Conservation (phyloP, 1,284 basidiomycete genomes). For the Microbotryum lychnidis-dioicae region DNA sequence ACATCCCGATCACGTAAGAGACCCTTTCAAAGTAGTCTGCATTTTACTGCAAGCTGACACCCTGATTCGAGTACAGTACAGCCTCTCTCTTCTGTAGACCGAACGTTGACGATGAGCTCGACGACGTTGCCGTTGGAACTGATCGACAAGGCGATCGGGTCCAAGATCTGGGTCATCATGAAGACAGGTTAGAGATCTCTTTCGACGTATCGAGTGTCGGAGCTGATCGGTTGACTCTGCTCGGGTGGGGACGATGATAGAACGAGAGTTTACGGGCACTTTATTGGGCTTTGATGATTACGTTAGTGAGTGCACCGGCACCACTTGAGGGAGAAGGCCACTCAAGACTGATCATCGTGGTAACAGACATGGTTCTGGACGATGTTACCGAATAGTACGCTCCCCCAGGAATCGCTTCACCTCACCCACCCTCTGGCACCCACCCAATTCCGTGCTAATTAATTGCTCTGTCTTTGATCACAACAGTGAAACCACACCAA, state of each 20-base stretch:
- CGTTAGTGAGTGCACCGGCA: slow-evolving; percentile 70
- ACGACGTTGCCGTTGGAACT: slow-evolving; percentile 64
- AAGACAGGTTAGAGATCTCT: slow-evolving; percentile 49
- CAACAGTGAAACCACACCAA: slow-evolving; percentile 68
- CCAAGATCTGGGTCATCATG: slow-evolving; percentile 90
- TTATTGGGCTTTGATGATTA: slow-evolving; percentile 97
- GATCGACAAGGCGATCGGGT: slow-evolving; percentile 90
- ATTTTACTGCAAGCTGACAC: too few species aligned
- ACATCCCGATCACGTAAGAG: too few species aligned
- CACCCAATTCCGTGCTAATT: too few species aligned
- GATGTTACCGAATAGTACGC: slow-evolving; percentile 90
- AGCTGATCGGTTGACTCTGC: neutral
- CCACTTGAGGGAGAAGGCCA: too few species aligned
- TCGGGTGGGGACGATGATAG: slow-evolving; percentile 36
- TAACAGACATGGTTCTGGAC: slow-evolving; percentile 92
- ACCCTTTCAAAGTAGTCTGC: too few species aligned
- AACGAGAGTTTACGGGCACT: slow-evolving; percentile 92
- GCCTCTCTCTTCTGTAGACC: neutral
- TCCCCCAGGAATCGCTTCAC: too few species aligned
- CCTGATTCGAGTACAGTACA: too few species aligned
- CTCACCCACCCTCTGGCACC: too few species aligned
- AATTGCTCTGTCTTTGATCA: slow-evolving; percentile 38
- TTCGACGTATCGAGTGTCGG: neutral
- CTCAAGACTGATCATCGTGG: neutral
- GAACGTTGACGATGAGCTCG: slow-evolving; percentile 49